Evolutionary conservation across 495 filamentous ascomycete species (phyloP), one percentile per base, ranked within the genome.

Genomic region (Aspergillus nidulans): DNA sequence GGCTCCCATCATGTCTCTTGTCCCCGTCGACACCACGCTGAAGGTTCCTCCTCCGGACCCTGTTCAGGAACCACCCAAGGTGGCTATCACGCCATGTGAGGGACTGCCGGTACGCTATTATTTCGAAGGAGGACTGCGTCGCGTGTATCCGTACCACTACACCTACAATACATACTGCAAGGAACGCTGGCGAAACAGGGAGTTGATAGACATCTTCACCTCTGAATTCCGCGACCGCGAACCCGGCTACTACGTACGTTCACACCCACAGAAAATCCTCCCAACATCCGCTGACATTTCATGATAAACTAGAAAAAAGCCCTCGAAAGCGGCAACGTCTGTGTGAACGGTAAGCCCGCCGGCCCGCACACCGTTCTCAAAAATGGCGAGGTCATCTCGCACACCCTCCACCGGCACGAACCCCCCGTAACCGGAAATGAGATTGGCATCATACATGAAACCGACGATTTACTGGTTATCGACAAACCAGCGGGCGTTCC

Each of bases 141-240:
- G 88, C 41, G 88, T 95, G 15, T 76, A 77, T 19, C 91, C 91
- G 12, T 96, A 96, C 65, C 80, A 94, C 64, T 97, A 81, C 65
- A 96, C 94, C 2, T 97, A 96, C 70, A 96, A 96, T 62, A 96
- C 92, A 3, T 90, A 83, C 69, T 92, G 88, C 75, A 96, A 96
- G 62, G 81, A 94, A 70, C 82, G 91, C 65, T 96, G 91, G 91
- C 81, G 90, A 34, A 88, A 84, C 28, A 76, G 89, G 19, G 72
- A 79, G 47, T 65, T 96, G 16, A 69, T 95, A 20, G 89, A 96
- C 19, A 85, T 96, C 20, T 96, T 95, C 65, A 74, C 79, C 23
- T 80, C 80, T 58, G 91, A 96, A 69, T 96, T 96, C 66, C 79
- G 91, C 52, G 92, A 98, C 72, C 80, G 92, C 12, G 84, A 89